Evolutionary conservation across 305 asterid genomes (phyloP).

Genomic region (Fraxinus velutina): DNA sequence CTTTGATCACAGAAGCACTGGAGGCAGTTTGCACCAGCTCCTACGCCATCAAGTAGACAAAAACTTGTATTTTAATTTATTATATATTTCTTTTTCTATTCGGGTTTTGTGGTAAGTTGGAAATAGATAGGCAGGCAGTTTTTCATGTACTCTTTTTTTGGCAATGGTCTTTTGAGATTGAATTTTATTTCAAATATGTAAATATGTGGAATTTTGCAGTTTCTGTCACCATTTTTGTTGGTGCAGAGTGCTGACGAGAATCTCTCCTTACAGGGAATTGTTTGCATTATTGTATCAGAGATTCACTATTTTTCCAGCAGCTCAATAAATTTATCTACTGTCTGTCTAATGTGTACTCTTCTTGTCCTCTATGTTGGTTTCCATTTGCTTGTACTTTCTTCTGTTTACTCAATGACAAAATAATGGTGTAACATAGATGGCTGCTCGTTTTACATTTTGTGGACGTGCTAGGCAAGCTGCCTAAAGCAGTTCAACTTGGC

Average conservation of each 20-base stretch:
- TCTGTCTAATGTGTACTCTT: neutral
- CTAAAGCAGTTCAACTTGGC: neutral
- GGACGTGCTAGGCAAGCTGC: neutral
- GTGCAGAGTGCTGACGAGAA: slow-evolving; percentile 39
- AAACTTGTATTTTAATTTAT: neutral
- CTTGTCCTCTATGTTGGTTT: neutral
- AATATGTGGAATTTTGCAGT: slow-evolving; percentile 62
- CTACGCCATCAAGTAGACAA: slow-evolving; percentile 57
- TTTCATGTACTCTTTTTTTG: slow-evolving; percentile 32
- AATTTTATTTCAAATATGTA: slow-evolving; percentile 35
- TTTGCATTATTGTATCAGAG: slow-evolving; percentile 43
- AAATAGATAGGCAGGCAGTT: slow-evolving; percentile 42
- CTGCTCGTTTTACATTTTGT: neutral
- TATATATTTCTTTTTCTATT: slow-evolving; percentile 15
- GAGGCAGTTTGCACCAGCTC: slow-evolving; percentile 71
- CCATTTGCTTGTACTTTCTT: neutral
- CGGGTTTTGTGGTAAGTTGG: slow-evolving; percentile 32
- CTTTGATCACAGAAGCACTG: slow-evolving; percentile 70
- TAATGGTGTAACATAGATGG: neutral
- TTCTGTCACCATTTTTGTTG: slow-evolving; percentile 34
- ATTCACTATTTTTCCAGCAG: slow-evolving; percentile 25
- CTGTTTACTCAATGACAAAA: neutral
- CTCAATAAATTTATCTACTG: slow-evolving; percentile 39
- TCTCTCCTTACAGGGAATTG: slow-evolving; percentile 47
- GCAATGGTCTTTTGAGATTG: slow-evolving; percentile 19